These are phyloP conservation scores for Candida dajiaensis DNA, from an alignment of 805 yeast genomes.

Conservation along the genomic window DNA sequence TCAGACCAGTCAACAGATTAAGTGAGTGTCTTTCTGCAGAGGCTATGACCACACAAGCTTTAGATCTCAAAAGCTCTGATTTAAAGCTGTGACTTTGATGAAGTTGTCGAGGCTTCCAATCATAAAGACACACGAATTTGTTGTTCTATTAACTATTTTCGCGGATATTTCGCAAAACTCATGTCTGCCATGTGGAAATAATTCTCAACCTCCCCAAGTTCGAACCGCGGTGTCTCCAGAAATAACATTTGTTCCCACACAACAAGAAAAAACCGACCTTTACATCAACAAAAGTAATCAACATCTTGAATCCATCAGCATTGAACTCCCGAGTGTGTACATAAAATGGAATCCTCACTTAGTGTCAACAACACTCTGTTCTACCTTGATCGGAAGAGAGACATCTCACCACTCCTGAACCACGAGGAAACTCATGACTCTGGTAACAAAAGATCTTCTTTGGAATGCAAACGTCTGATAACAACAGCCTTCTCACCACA, in stretches of 20 bases:
- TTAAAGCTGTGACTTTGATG: no score
- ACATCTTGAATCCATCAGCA: not conserved
- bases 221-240: not conserved
- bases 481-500: conserved; percentile 45
- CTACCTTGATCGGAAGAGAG: conserved; percentile 13
- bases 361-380: conserved; percentile 14
- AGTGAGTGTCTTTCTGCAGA: not conserved
- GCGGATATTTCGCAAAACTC: not conserved
- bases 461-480: conserved; percentile 22
- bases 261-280: no score
- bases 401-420: conserved; percentile 12
- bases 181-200: no score
- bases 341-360: conserved; percentile 12
- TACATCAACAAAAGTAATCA: not conserved
- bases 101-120: no score
- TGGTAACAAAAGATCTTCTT: conserved; percentile 17
- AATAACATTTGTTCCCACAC: no score
- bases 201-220: not conserved
- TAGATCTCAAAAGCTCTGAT: not conserved
- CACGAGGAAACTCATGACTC: conserved; percentile 1
- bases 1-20: not conserved
- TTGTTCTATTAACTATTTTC: not conserved
- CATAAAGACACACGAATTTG: not conserved
- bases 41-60: not conserved
- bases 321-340: not conserved